Percentiles rank a stretch among this genome's conserved stretches.
phyloP scores from a whole-genome alignment of 2,329 filamentous ascomycete species.

The Monosporascus sp. region DNA sequence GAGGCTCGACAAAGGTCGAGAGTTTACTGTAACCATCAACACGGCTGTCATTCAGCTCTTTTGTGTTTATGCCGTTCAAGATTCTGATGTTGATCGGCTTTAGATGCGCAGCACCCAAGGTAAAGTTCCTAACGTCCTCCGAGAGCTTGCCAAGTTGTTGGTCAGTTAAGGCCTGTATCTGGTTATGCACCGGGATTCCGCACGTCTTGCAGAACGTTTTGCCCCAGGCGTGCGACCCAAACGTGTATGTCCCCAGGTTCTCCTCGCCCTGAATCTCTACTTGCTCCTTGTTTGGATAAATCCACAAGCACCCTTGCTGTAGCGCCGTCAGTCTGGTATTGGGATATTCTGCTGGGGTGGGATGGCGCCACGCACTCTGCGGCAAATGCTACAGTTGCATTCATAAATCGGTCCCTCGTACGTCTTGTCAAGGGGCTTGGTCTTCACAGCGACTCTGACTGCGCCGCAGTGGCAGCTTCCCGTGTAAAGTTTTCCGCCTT shows the following conservation, averaged over 20 bases:
- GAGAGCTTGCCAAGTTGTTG: constrained; percentile 32
- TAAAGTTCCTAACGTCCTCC: constrained; percentile 15
- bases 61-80: constrained; percentile 33
- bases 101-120: constrained; percentile 2
- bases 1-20: constrained; percentile 31
- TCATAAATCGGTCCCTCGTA: constrained; percentile 28
- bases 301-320: constrained; percentile 41
- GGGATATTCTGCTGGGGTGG: background rate
- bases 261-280: constrained; percentile 36
- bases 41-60: constrained; percentile 17
- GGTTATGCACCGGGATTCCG: constrained; percentile 38
- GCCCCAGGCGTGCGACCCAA: constrained; percentile 23
- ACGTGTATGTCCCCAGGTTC: constrained; percentile 35
- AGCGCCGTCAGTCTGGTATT: background rate
- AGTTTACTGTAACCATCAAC: constrained; percentile 19
- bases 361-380: constrained; percentile 25
- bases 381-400: constrained; percentile 50
- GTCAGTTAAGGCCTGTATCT: constrained; percentile 22
- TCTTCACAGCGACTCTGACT: constrained; percentile 38
- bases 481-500: constrained; percentile 37
- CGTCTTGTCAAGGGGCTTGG: constrained; percentile 37
- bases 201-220: constrained; percentile 48
- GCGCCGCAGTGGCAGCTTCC: constrained; percentile 52
- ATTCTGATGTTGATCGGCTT: constrained; percentile 35
- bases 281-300: constrained; percentile 35